phyloP scores from a whole-genome alignment of 331 rosid species.

The Malus hybrid region DNA sequence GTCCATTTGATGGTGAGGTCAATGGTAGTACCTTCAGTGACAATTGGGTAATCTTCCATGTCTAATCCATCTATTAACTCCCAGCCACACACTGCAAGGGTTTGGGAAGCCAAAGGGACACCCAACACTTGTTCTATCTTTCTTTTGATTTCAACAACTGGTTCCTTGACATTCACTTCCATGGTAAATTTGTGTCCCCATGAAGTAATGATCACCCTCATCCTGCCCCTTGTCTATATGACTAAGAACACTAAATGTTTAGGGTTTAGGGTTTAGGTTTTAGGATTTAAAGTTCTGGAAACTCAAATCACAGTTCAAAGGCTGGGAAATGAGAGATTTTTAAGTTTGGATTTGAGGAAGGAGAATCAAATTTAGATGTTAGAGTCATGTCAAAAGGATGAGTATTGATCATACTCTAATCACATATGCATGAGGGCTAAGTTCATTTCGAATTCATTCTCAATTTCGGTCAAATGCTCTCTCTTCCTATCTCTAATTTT shows the following conservation, averaged over 20 bases:
- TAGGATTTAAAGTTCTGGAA: background rate
- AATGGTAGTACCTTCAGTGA: conserved; percentile 65
- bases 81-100: conserved; percentile 59
- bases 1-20: conserved; percentile 48
- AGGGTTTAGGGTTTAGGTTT: background rate
- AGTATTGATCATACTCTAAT: background rate
- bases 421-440: background rate
- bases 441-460: too few species aligned
- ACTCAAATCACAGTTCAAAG: background rate
- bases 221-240: background rate
- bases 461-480: background rate
- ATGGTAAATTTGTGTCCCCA: conserved; percentile 37
- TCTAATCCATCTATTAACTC: conserved; percentile 79
- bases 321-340: background rate
- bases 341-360: background rate
- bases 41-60: conserved; percentile 85
- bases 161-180: conserved; percentile 53
- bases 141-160: conserved; percentile 51
- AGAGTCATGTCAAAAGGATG: conserved; percentile 42
- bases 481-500: background rate
- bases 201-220: conserved; percentile 38
- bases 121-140: conserved; percentile 63
- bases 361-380: conserved; percentile 4
- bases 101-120: conserved; percentile 53
- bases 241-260: background rate